phyloP scores from a whole-genome alignment of 108 stramenopile genomes.

The Stephanodiscus minutulus region DNA sequence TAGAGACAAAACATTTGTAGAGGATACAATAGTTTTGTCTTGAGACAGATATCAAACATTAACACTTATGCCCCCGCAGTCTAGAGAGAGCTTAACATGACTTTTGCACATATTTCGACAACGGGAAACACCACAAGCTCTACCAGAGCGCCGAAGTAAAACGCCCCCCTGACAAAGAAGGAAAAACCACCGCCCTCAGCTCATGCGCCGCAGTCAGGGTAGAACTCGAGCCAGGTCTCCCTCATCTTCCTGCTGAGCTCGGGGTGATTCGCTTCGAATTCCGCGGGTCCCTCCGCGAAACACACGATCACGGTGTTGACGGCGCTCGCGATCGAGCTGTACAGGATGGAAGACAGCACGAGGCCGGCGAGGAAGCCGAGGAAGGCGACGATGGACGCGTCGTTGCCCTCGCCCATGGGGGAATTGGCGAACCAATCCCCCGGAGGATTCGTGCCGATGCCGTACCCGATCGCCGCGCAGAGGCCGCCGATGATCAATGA shows the following conservation, averaged over 20 bases:
- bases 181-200: too few relatives aligned
- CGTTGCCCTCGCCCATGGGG: not conserved
- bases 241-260: conserved; percentile 72
- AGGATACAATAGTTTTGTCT: too few relatives aligned
- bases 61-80: too few relatives aligned
- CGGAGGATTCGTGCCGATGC: not conserved
- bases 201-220: conserved; percentile 42
- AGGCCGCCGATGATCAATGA: conserved; percentile 62
- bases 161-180: not conserved
- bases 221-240: conserved; percentile 60
- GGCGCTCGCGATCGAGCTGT: conserved; percentile 72
- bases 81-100: not conserved
- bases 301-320: conserved; percentile 90
- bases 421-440: conserved; percentile 26
- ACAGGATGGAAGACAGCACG: conserved; percentile 63
- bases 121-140: not conserved
- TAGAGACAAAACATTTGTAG: too few relatives aligned
- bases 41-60: too few relatives aligned
- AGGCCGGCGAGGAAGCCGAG: conserved; percentile 77
- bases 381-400: conserved; percentile 6
- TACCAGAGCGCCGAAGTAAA: not conserved
- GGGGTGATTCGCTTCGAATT: conserved; percentile 86
- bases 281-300: conserved; percentile 84
- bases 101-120: not conserved
- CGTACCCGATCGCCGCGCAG: conserved; percentile 32